phyloP scores from a whole-genome alignment of 2,329 filamentous ascomycete genomes.

The Claviceps sp. region DNA sequence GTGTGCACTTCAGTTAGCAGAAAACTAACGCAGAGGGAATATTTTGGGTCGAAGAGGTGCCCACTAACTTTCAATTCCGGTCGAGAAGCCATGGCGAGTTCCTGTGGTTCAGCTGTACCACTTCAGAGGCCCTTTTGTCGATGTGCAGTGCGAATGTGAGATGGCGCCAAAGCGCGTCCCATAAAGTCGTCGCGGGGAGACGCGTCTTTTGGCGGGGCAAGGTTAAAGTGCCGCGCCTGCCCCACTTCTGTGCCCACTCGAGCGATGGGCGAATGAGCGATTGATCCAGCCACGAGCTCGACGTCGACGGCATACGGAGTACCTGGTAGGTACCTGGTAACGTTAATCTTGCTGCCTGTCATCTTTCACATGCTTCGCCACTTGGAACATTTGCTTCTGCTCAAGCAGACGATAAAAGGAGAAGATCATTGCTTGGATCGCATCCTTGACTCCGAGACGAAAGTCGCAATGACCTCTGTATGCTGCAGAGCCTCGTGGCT shows the following conservation, averaged over 20 bases:
- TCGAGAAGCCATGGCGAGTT: constrained; percentile 51
- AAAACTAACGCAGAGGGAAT: neutral
- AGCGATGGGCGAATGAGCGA: neutral
- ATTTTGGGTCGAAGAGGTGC: neutral
- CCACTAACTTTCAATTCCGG: constrained; percentile 53
- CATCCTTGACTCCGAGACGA: too few relatives aligned
- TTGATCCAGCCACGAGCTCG: neutral
- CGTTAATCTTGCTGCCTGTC: neutral
- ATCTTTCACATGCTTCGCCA: neutral
- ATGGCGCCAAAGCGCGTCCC: constrained; percentile 4
- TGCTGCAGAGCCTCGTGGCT: too few relatives aligned
- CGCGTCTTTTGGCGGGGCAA: constrained; percentile 9
- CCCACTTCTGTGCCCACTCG: neutral
- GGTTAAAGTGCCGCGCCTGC: constrained; percentile 10
- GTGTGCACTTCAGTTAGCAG: neutral
- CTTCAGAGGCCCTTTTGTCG: neutral
- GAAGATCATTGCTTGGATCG: too few relatives aligned
- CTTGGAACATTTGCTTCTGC: too few relatives aligned
- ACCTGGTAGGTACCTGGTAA: too few relatives aligned
- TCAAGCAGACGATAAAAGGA: too few relatives aligned
- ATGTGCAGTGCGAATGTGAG: neutral
- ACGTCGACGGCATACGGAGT: too few relatives aligned
- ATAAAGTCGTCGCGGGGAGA: constrained; percentile 5
- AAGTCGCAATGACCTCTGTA: too few relatives aligned
- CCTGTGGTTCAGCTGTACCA: neutral